Conservation (phyloP, 2,329 filamentous ascomycete species). For the Monosporascus sp. region DNA sequence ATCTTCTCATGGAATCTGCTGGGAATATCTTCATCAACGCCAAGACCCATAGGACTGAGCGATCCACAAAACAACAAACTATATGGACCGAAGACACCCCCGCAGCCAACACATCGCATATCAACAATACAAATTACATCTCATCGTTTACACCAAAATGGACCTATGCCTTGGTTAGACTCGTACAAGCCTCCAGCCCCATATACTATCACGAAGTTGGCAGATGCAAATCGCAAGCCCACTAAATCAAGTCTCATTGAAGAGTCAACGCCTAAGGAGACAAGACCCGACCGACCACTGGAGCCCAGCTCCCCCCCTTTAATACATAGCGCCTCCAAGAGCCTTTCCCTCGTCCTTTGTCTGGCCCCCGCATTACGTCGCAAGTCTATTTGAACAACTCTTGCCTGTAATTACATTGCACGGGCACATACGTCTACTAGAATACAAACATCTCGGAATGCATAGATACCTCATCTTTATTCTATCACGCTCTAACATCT, state of each 20-base stretch:
- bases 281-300: too few relatives aligned
- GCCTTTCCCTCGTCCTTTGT: neutral
- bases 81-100: constrained; percentile 16
- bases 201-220: too few relatives aligned
- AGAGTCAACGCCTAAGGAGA: too few relatives aligned
- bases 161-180: neutral
- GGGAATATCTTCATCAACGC: neutral
- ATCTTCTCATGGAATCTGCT: neutral
- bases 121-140: constrained; percentile 3
- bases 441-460: too few relatives aligned
- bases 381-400: neutral
- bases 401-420: neutral
- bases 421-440: too few relatives aligned
- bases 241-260: too few relatives aligned
- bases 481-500: too few relatives aligned
- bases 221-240: too few relatives aligned
- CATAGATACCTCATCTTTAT: too few relatives aligned
- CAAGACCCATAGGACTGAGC: neutral
- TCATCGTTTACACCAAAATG: constrained; percentile 2
- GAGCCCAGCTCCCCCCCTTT: neutral
- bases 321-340: neutral
- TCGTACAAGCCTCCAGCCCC: neutral
- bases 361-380: neutral
- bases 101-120: constrained; percentile 3
- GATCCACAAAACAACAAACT: constrained; percentile 19